Base-by-base conservation (phyloP, 2,329 filamentous ascomycete species). In the Talaromyces sp. region DNA sequence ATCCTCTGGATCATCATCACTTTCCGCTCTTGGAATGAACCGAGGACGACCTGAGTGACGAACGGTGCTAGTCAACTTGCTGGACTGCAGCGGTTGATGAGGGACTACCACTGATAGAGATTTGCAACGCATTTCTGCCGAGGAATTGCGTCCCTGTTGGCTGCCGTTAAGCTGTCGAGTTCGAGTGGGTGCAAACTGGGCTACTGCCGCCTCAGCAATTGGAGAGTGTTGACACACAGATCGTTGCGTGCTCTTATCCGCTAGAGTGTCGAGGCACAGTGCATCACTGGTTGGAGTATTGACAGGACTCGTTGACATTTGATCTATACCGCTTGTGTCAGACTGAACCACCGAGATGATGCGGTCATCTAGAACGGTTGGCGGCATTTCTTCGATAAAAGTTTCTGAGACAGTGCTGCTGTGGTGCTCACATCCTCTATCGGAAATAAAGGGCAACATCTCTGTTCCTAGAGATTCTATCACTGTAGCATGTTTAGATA, bases 161-260 rank as follows among this genome's bases (percentile, higher is more conserved):
- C 19, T 22, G 19, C 2, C 19, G 19, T 22, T 22, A 13, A 56
- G 52, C 52, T 56, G 52, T 56, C 10, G 33, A 39, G 52, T 56
- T 56, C 10, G 33, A 39, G 52, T 56, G 52, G 52, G 52, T 3
- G 33, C 52, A 39, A 56, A 39, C 33, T 56, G 31, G 52, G 52
- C 52, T 37, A 56, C 52, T 56, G 52, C 52, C 52, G 33, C 52
- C 25, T 56, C 52, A 56, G 52, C 52, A 56, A 56, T 56, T 10
- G 25, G 52, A 56, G 52, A 56, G 0, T 56, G 33, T 37, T 56
- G 33, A 56, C 33, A 39, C 17, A 39, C 17, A 2, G 52, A 39
- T 27, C 15, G 31, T 56, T 56, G 52, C 33, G 33, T 56, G 33
- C 33, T 17, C 31, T 56, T 39, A 15, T 56, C 31, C 31, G 33